Evolutionary conservation across 1,284 basidiomycete species (phyloP), one percentile per base, ranked within the genome.

Genomic region (Pseudozyma thailandica): DNA sequence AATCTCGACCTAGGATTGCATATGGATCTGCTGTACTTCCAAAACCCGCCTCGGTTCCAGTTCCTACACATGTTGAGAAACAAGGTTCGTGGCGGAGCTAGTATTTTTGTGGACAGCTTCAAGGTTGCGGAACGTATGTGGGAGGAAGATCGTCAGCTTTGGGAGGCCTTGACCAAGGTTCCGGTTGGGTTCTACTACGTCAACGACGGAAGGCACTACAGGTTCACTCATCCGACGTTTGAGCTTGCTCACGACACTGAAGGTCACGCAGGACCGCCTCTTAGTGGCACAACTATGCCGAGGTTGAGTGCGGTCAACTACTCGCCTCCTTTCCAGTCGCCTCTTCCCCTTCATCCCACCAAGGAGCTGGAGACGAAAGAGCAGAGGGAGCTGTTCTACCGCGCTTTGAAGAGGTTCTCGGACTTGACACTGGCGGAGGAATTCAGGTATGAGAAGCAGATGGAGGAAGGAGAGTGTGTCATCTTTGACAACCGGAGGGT

Each of bases 401-500:
- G 42, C 6, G 92, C 92, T 1, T 85, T 96, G 4, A 75, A 82
- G 4, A 82, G 83, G 10, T 97, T 93, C 77, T 87, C 89, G 7
- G 79, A 83, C 1, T 75, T 90, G 18, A 84, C 94, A 3, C 87
- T 90, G 35, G 86, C 87, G 16, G 85, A 87, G 0, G 80, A 82
- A 16, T 87, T 88, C 30, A 86, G 86, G 31, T 91, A 88, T 75
- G 85, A 89, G 73, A 90, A 92, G 83, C 88, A 87, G 51, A 85
- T 98, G 53, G 82, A 85, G 31, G 92, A 94, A 82, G 93, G 93
- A 41, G 93, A 97, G 72, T 89, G 90, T 18, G 93, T 93, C 30
- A 74, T 95, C 13, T 98, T 98, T 75, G 94, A 98, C 82, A 98
- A 98, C 78, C 86, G 94, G 21, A 86, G 95, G n/a, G 89, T 96